Base-by-base conservation (phyloP, 805 yeast species). In the Wickerhamiella domercqiae region DNA sequence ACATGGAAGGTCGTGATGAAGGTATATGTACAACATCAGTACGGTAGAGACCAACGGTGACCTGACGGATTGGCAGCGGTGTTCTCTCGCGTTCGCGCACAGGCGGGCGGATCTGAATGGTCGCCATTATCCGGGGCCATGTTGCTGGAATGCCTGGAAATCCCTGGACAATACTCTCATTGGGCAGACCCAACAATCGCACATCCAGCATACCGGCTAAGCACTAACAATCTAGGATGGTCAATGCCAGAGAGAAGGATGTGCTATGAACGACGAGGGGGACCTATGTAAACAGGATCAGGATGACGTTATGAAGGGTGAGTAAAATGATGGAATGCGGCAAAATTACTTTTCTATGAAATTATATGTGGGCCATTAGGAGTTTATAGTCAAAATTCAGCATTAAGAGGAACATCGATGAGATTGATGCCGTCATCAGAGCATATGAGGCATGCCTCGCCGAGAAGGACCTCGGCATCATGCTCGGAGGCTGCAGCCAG, bases 401-500 rank as follows among this genome's bases (percentile, higher is more conserved):
- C 39, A 2, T 7, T 29, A 5, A 82, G 62, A 5, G 75, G 73
- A 38, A 68, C 69, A 46, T 82, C 94, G 33, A 84, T 66, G 13
- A 68, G 66, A 36, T 71, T 75, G 39, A 86, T 73, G 51, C 71
- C 76, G 35, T 72, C 60, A 36, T 78, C 93, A 41, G 82, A 75
- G 54, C 95, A 84, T 7, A 82, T 56, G 6, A 75, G 68, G 55
- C 96, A 84, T 44, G 73, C 78, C 17, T 67, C 66, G 0, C 73
- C 61, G 17, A 81, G 54, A n/a, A 78, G 46, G n/a, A n/a, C n/a
- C n/a, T n/a, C n/a, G n/a, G n/a, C n/a, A n/a, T n/a, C n/a, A 1
- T 62, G 59, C 48, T 80, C 86, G 31, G 16, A 20, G 21, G 13
- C 33, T 5, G 18, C 33, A 17, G 33, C 33, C 26, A 24, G 13